Evolutionary conservation across 306 rosid genomes (phyloP).

Genomic region (Vigna reflexopilosa): DNA sequence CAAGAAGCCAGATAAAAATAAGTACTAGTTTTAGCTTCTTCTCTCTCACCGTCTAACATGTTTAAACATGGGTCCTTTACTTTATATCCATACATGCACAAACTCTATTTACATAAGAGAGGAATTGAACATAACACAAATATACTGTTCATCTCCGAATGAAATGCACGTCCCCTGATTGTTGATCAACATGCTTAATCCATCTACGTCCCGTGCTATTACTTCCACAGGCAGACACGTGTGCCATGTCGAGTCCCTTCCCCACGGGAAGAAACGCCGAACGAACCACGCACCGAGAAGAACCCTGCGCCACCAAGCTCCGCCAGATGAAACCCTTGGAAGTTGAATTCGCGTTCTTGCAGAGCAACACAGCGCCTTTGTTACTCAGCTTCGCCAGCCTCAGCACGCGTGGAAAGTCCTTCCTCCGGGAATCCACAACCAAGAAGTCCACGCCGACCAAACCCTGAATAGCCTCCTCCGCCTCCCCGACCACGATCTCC

Average conservation of each 20-base stretch:
- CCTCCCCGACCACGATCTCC: constrained; percentile 75
- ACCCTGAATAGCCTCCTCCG: constrained; percentile 70
- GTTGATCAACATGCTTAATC: constrained; percentile 85
- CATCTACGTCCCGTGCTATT: constrained; percentile 52
- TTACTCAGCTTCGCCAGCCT: constrained; percentile 72
- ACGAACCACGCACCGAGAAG: constrained; percentile 65
- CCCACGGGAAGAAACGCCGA: constrained; percentile 95
- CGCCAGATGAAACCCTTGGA: constrained; percentile 69
- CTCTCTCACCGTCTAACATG: neutral
- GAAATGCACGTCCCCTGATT: constrained; percentile 80
- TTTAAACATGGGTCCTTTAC: neutral
- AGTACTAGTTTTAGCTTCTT: neutral
- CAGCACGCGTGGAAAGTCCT: constrained; percentile 61
- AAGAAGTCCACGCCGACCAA: constrained; percentile 71
- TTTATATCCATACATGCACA: neutral
- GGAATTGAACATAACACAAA: neutral
- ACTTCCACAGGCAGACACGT: constrained; percentile 60
- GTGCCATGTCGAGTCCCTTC: constrained; percentile 81
- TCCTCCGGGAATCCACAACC: constrained; percentile 74
- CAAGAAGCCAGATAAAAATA: neutral
- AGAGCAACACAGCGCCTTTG: constrained; percentile 78
- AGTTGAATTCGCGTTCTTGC: constrained; percentile 69
- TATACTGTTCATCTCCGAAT: constrained; percentile 57
- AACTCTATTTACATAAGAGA: constrained; percentile 20
- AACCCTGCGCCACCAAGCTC: constrained; percentile 56